Evolutionary conservation across 768 basidiomycete genomes (phyloP), one percentile per base, ranked within the genome.

Genomic region (Tricholoma furcatifolium): DNA sequence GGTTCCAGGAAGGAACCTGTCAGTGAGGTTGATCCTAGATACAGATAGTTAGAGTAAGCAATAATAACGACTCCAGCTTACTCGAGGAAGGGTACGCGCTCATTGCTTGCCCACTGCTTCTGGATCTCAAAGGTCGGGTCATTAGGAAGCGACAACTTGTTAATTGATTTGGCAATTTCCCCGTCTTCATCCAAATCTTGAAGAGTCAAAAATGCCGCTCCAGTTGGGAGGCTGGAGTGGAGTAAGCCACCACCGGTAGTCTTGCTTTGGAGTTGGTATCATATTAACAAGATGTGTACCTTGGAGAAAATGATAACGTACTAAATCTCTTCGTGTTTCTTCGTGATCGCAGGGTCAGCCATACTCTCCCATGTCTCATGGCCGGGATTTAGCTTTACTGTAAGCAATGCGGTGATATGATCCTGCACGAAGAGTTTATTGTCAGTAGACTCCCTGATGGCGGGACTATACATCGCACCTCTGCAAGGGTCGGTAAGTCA

Each of bases 41-140:
- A 14, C 10, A 21, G 1, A 32, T 8, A 10, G 9, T 31, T 14
- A 42, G 30, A 32, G 30, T 15, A 24, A 18, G 18, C 11, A 21
- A 6, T 9, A 1, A 2, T 6, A 18, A 21, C 11, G 15, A 46
- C 46, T 27, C 3, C n/a, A n/a, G n/a, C n/a, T n/a, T n/a, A 43
- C 52, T 53, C 52, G 38, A 53, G 20, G 10, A 53, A 53, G 32
- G 51, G 36, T 1, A 47, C 45, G 18, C 23, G 35, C 14, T 47
- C 40, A 17, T 53, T 41, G 14, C 34, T 43, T 18, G 47, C 14
- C 51, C 45, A 53, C 38, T 53, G 38, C 8, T 23, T 40, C 14
- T 53, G 51, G 15, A 34, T 23, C 15, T 17, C 35, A 15, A 47
- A 41, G 2, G 31, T 18, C 6, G 11, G 15, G 4, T 27, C 24